Evolutionary conservation across 805 yeast species (phyloP), one percentile per base, ranked within the genome.

Genomic region (Schwanniomyces vanrijiae): DNA sequence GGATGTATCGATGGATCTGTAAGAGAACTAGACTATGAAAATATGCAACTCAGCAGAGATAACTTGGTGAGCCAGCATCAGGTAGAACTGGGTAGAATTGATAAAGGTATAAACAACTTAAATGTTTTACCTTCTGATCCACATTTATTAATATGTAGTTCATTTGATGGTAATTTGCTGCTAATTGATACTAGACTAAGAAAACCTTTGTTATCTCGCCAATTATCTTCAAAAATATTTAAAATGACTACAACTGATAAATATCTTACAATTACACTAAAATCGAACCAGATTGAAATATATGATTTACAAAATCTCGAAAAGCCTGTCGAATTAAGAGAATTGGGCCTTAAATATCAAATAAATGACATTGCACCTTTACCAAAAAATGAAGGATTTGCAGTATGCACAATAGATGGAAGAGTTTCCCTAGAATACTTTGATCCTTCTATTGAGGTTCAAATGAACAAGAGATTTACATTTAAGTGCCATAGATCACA

Each of bases 321-420:
- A 0, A 46, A 55, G 3, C 85, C 88, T 0, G 47, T 77, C 13
- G 78, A 76, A 46, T 61, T 70, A 3, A 65, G 88, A 34, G 86
- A 83, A 47, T 77, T 84, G 33, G 88, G 91, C 0, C 70, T 88
- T 44, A 81, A 81, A 55, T 81, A 80, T 57, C 90, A 86, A 63
- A 80, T 84, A 1, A 70, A 83, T 40, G 78, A 77, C 20, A 55
- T 88, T 29, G 73, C 71, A 51, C 68, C 82, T 33, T 74, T 82
- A 54, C 86, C 87, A 0, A 66, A 73, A 45, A 64, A 61, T 9
- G 61, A 68, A 52, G 94, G 85, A 6, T 84, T 78, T 60, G 89
- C 84, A 0, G 75, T 83, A 26, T 73, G 89, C 22, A 83, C 92
- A 1, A 73, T 89, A n/a, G 96, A 88, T 56, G 96, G 96, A 0